phyloP scores from a whole-genome alignment of 2,329 filamentous ascomycete species.

The Pleomassaria siparia region DNA sequence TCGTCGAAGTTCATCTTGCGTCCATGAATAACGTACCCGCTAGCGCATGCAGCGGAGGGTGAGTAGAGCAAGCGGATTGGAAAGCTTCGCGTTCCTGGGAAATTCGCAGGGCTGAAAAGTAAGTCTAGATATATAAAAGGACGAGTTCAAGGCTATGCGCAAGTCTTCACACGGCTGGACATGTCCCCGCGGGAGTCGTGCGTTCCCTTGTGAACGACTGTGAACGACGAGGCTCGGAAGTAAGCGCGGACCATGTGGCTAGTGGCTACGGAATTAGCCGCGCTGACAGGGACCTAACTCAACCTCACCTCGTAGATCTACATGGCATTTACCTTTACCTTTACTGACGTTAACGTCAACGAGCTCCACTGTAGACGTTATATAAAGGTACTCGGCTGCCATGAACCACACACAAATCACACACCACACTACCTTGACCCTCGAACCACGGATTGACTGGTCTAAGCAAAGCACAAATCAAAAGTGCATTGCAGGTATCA shows the following conservation, averaged over 20 bases:
- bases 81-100: neutral
- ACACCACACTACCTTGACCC: too few species aligned
- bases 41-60: neutral
- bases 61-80: neutral
- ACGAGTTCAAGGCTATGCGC: neutral
- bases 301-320: neutral
- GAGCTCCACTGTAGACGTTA: too few species aligned
- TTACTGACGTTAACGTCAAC: too few species aligned
- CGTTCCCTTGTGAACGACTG: too few species aligned
- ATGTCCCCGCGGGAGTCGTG: neutral
- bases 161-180: neutral
- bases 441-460: too few species aligned
- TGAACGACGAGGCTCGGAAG: conserved; percentile 3
- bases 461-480: too few species aligned
- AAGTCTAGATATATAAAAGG: neutral
- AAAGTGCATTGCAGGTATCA: too few species aligned
- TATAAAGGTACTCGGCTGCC: too few species aligned
- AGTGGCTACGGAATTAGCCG: conserved; percentile 1
- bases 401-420: too few species aligned
- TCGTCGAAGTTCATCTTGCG: conserved; percentile 49
- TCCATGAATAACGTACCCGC: conserved; percentile 10
- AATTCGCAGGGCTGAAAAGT: neutral
- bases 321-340: too few species aligned
- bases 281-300: too few species aligned
- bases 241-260: neutral